phyloP scores from a whole-genome alignment of 2,329 filamentous ascomycete genomes.

The Cladosporium colombiae region DNA sequence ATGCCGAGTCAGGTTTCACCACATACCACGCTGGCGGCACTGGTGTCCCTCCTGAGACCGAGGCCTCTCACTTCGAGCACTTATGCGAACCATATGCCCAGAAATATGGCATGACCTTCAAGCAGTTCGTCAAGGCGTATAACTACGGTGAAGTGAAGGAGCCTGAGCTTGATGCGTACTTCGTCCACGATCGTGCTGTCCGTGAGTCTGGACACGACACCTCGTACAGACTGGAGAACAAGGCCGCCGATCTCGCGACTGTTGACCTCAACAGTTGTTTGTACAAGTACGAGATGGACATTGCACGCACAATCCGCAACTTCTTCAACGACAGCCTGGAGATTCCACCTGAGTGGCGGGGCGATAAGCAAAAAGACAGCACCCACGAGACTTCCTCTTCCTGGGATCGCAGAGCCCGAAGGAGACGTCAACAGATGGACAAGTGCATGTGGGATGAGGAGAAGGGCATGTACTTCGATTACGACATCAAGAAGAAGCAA shows the following conservation, averaged over 20 bases:
- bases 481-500: conserved; percentile 79
- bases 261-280: conserved; percentile 92
- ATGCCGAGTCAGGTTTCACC: conserved; percentile 75
- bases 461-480: conserved; percentile 97
- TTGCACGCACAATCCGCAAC: conserved; percentile 79
- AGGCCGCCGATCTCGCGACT: conserved; percentile 85
- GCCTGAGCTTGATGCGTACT: conserved; percentile 91
- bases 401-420: conserved; percentile 88
- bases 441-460: conserved; percentile 92
- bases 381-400: conserved; percentile 77
- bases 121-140: conserved; percentile 86
- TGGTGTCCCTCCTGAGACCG: conserved; percentile 89
- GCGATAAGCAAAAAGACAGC: conserved; percentile 62
- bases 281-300: conserved; percentile 97
- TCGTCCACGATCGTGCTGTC: conserved; percentile 91
- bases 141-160: conserved; percentile 75
- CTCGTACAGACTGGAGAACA: conserved; percentile 84
- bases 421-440: conserved; percentile 82
- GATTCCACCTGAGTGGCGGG: conserved; percentile 82
- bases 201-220: conserved; percentile 97
- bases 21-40: conserved; percentile 80
- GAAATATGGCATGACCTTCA: conserved; percentile 79
- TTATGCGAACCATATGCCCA: conserved; percentile 77
- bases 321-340: conserved; percentile 79
- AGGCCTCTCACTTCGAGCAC: conserved; percentile 82